Evolutionary conservation across 768 basidiomycete species (phyloP).

Genomic region (Boletus rubroflammeus): DNA sequence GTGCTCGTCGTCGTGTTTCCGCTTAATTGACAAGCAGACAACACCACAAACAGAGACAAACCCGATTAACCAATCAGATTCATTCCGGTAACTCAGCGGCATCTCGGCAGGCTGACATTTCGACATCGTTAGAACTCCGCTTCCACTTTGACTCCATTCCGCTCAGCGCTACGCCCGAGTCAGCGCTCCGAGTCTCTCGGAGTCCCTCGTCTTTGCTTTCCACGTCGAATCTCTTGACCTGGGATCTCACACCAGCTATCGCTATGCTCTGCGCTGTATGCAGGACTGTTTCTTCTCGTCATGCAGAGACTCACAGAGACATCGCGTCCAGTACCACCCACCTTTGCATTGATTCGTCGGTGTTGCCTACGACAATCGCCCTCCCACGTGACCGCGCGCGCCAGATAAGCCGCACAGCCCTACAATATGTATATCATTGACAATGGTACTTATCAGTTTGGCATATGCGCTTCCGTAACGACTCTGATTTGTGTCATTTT

Average conservation of each 20-base stretch:
- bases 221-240: background rate
- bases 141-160: background rate
- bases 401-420: background rate
- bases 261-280: background rate
- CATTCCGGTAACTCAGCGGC: background rate
- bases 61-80: background rate
- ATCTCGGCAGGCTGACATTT: background rate
- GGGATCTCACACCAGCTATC: too few relatives aligned
- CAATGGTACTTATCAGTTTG: background rate
- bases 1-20: background rate
- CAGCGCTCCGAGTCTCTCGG: background rate
- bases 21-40: background rate
- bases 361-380: background rate
- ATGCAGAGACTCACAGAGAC: too few relatives aligned
- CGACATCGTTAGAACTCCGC: background rate
- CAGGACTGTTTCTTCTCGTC: background rate
- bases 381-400: background rate
- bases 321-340: too few relatives aligned
- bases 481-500: constrained; percentile 1
- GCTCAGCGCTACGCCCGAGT: background rate
- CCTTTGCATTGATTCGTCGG: too few relatives aligned
- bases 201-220: background rate
- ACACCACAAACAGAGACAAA: constrained; percentile 1
- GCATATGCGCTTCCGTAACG: background rate
- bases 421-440: background rate